Evolutionary conservation across 306 rosid genomes (phyloP), one percentile per base, ranked within the genome.

Genomic region (Hippophae gyantsensis): DNA sequence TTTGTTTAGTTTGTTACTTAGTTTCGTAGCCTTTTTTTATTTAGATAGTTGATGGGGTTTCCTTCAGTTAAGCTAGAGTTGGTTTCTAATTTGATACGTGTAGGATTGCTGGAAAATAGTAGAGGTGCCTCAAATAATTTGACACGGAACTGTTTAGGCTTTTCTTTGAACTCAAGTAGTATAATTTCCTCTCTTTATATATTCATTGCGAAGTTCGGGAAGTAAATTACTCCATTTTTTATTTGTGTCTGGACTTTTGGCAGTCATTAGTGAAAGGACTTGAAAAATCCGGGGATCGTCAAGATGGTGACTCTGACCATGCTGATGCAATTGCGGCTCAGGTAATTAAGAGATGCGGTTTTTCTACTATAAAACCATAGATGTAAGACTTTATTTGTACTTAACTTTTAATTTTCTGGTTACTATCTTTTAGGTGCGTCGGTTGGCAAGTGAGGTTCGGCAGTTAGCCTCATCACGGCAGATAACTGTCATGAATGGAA

Each of bases 251-350:
- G 40, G 67, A 69, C 27, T 56, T 23, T 42, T 62, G 18, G 49
- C 68, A 92, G 99, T 59, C 67, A 61, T 50, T 93, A 72, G 76
- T 93, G 73, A 82, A 84, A 67, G 94, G 88, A 60, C 58, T 70
- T 42, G 96, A 89, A 61, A 85, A 85, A 62, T 63, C 78, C 23
- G 78, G 82, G 57, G 95, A 83, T 10, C 86, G 78, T 13, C 50
- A 76, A 12, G 95, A 78, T 5, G 84, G 83, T 23, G 95, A 85
- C 42, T 57, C 75, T 63, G 87, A 84, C 42, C 67, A 74, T 72
- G 66, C 74, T 69, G 97, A 93, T 72, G 86, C 88, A 52, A 44
- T 88, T 57, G 82, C 89, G 12, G 76, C 84, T 40, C 94, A 92
- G 97, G 99, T 88, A 72, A 46, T 42, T 44, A 26, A 27, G 43